Conservation (phyloP, 2,329 filamentous ascomycete species). For the Trichophyton schoenleinii region DNA sequence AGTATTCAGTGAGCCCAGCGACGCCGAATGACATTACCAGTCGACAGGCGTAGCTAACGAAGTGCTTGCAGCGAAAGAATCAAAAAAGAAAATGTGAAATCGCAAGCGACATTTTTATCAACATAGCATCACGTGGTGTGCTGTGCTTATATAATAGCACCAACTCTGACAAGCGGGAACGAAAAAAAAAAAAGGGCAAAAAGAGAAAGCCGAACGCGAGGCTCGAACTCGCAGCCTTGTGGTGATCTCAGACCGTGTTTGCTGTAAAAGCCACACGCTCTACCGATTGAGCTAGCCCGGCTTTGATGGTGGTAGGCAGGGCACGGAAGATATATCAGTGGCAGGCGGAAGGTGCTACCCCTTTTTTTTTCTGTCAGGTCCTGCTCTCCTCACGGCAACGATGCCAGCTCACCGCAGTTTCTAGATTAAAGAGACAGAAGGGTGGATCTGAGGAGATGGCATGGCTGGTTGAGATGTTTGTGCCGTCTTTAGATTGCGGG, state of each 20-base stretch:
- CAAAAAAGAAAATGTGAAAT: background rate
- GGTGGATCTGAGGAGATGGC: too few species aligned
- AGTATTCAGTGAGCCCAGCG: too few species aligned
- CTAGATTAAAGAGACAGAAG: too few species aligned
- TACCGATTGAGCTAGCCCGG: conserved; percentile 52
- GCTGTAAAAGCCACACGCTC: conserved; percentile 44
- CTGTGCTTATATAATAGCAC: background rate
- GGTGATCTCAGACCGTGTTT: conserved; percentile 10
- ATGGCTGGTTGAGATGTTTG: too few species aligned
- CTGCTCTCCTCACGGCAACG: too few species aligned
- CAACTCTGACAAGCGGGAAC: too few species aligned
- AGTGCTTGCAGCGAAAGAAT: background rate
- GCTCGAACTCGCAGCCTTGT: conserved; percentile 33
- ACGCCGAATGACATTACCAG: too few species aligned
- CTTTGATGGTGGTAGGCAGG: background rate
- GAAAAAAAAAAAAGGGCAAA: background rate
- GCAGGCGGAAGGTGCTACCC: background rate
- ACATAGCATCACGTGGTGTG: background rate
- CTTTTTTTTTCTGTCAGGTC: background rate
- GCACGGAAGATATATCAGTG: background rate
- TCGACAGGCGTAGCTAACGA: too few species aligned
- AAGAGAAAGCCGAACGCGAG: conserved; percentile 27
- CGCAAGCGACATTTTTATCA: background rate
- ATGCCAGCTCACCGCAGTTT: too few species aligned
- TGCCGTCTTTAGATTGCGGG: too few species aligned